Percentiles rank a stretch among this genome's conserved stretches.
Conservation (phyloP, 352 stramenopile genomes). For the Phytophthora pisi region DNA sequence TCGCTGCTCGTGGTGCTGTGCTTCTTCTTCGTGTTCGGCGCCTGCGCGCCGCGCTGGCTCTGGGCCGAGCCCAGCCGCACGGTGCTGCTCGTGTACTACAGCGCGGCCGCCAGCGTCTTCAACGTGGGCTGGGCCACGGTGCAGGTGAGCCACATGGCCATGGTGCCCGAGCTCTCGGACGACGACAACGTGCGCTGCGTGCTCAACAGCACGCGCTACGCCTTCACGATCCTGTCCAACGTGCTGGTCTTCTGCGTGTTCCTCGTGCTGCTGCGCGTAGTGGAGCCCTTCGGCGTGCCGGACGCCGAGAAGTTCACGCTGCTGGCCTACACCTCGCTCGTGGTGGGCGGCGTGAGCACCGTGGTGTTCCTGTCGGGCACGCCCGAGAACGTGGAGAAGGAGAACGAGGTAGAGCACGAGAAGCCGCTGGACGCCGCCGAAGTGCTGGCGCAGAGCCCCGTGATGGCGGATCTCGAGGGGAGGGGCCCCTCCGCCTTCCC, state of each 20-base stretch:
- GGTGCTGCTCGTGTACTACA: slow-evolving; percentile 80
- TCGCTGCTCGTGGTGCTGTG: slow-evolving; percentile 78
- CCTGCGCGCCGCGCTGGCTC: slow-evolving; percentile 69
- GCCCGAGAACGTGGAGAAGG: slow-evolving; percentile 52
- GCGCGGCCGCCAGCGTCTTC: slow-evolving; percentile 75
- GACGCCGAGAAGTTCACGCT: slow-evolving; percentile 81
- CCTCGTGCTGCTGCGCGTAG: slow-evolving; percentile 62
- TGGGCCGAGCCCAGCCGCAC: slow-evolving; percentile 53
- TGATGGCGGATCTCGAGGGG: slow-evolving; percentile 54
- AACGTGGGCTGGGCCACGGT: slow-evolving; percentile 87
- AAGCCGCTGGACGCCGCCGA: slow-evolving; percentile 31
- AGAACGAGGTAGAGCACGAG: slow-evolving; percentile 11
- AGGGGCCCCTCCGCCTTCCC: slow-evolving; percentile 52
- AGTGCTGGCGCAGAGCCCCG: slow-evolving; percentile 51
- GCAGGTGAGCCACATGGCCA: slow-evolving; percentile 87
- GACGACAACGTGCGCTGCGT: slow-evolving; percentile 83
- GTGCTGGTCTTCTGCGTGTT: slow-evolving; percentile 86
- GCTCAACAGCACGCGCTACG: slow-evolving; percentile 84
- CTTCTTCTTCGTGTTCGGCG: slow-evolving; percentile 87
- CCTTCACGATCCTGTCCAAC: slow-evolving; percentile 89
- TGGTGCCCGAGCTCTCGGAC: slow-evolving; percentile 80
- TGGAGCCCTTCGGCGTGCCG: slow-evolving; percentile 65
- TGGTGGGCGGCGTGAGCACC: slow-evolving; percentile 67
- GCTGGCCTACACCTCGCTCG: slow-evolving; percentile 71
- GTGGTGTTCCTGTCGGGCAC: slow-evolving; percentile 74